Evolutionary conservation across 2,329 filamentous ascomycete genomes (phyloP), one percentile per base, ranked within the genome.

Genomic region (Colletotrichum phormii): DNA sequence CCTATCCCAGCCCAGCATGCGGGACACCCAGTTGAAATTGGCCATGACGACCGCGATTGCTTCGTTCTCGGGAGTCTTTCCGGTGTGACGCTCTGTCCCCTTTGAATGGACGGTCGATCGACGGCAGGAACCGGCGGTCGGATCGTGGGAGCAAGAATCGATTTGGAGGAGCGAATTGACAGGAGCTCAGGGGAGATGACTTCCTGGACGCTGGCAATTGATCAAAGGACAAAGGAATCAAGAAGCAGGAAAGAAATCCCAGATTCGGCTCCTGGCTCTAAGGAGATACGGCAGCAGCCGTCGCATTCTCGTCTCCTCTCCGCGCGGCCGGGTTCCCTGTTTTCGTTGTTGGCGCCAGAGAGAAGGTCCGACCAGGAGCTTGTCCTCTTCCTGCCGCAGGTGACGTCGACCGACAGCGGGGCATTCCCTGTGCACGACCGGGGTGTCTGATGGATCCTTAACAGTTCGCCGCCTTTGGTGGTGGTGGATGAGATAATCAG

Each of bases 1-100:
- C n/a, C 75, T 75, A 65, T 82, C 79, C 79, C 81, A 83, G 51
- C 82, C 81, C 2, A 84, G 72, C 18, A 83, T 37, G 62, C 75
- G 74, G 35, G 78, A 72, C 26, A 74, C 76, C 77, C 79, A 82
- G 68, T 75, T 80, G 64, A 80, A 80, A 18, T 79, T 72, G 59
- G 67, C 75, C 78, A 80, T 81, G n/a, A 15, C 59, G 49, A 29
- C 29, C 53, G 42, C 29, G 58, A 31, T 9, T 31, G 12, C 24
- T 29, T 37, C 51, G 49, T 49, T 24, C n/a, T 31, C 2, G 4
- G 7, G 18, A 4, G 18, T 7, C n/a, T 0, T 1, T 26, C 18
- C 33, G 18, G n/a, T 13, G 49, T 49, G 13, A 9, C 11, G n/a
- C 29, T 57, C 29, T 31, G 33, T 49, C 8, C 18, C 2, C 31